Evolutionary conservation across 805 yeast genomes (phyloP), one percentile per base, ranked within the genome.

Genomic region (Priceomyces castillae): DNA sequence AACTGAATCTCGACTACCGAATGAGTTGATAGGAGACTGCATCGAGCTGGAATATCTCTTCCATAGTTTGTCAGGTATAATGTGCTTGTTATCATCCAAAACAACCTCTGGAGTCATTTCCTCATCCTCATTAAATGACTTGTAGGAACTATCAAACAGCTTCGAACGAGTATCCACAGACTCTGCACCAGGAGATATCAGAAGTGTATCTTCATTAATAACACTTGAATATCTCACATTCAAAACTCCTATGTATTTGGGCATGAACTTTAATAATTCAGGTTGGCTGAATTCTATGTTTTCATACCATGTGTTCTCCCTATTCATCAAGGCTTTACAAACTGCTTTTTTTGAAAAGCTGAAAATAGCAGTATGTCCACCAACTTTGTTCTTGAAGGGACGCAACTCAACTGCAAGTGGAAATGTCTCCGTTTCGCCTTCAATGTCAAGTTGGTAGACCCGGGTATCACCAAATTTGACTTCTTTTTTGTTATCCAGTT

Each of bases 351-450:
- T 86, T 3, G 95, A 85, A 59, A 94, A 94, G 50, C 92, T 78
- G 68, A 92, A 94, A 28, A 94, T 90, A 1, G 97, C 97, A 0
- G 97, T 92, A 61, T 94, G 99, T 0, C 99, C 99, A 6, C 99
- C 99, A 17, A 94, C 98, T 58, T 87, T 90, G 59, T 94, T 90
- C 43, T 84, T 82, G 65, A 90, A 92, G 1, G 98, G 98, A 42
- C 87, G 80, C 46, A 92, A 67, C 60, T 92, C 97, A 1, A 90
- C 96, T 1, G 96, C 86, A 23, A 89, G 65, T 2, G 90, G 86
- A 51, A 73, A 85, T 33, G 71, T 67, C 5, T 66, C 62, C 7
- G 62, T 18, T 6, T 30, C 30, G 12, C 15, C 36, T 19, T 40
- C 31, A 3, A 35, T 25, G 23, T 36, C 37, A 28, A 34, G 38